These are phyloP conservation scores for Boletales sp. DNA, from an alignment of 768 basidiomycete species.

Conservation along the genomic window DNA sequence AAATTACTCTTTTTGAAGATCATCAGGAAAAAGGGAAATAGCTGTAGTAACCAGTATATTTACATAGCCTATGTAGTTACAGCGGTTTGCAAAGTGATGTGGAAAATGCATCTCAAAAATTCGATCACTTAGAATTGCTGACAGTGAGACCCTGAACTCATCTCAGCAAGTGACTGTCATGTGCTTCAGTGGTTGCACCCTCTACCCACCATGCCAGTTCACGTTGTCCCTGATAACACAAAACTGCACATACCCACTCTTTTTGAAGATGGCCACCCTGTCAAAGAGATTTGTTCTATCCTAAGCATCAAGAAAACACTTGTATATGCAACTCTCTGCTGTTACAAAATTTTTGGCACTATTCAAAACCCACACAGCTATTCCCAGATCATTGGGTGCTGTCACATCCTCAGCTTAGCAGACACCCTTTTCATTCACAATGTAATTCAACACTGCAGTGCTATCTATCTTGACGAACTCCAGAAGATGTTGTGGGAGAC, in stretches of 20 bases:
- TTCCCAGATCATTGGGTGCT: neutral
- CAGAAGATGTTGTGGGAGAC: neutral
- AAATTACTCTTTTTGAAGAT: slow-evolving; percentile 1
- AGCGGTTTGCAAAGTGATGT: too few relatives aligned
- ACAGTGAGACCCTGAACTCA: too few relatives aligned
- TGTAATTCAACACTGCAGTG: neutral
- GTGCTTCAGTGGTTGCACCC: too few relatives aligned
- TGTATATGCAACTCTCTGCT: neutral
- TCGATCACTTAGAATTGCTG: too few relatives aligned
- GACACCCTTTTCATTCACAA: too few relatives aligned
- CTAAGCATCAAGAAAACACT: slow-evolving; percentile 1
- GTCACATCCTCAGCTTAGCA: neutral
- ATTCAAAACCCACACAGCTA: too few relatives aligned
- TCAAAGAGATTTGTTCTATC: neutral
- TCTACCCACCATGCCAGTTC: neutral
- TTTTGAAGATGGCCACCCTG: neutral
- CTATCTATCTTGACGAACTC: neutral
- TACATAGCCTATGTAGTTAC: too few relatives aligned
- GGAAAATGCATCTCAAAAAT: too few relatives aligned
- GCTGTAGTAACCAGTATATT: neutral
- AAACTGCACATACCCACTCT: slow-evolving; percentile 1
- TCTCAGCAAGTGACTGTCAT: too few relatives aligned
- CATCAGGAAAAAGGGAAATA: too few relatives aligned
- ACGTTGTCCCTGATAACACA: neutral
- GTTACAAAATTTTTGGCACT: neutral